phyloP scores from a whole-genome alignment of 257 asterid genomes.

The Solanum infundibuliforme region DNA sequence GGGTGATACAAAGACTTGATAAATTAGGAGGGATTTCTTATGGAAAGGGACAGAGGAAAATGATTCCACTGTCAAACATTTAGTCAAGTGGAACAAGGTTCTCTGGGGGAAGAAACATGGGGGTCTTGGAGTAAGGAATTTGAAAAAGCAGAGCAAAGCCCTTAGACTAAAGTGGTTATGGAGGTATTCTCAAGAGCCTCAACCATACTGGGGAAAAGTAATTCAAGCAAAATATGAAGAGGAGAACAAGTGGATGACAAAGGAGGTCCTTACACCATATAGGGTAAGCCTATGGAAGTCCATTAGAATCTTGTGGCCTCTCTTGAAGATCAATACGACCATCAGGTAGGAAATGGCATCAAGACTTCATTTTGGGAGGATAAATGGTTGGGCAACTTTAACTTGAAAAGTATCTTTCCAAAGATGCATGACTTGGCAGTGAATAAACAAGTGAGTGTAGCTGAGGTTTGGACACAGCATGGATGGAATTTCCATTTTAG shows the following conservation, averaged over 20 bases:
- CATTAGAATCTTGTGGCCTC: background rate
- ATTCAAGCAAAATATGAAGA: background rate
- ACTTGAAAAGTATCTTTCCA: background rate
- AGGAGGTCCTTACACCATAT: background rate
- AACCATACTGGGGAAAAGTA: too few species aligned
- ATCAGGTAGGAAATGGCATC: background rate
- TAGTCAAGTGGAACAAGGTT: background rate
- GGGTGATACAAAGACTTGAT: background rate
- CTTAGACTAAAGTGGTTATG: too few species aligned
- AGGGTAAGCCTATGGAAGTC: background rate
- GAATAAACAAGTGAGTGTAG: background rate
- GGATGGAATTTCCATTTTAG: background rate
- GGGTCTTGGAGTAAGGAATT: too few species aligned
- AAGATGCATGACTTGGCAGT: background rate
- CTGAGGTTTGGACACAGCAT: background rate
- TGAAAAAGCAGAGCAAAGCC: too few species aligned
- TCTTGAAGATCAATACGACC: background rate
- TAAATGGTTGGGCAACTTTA: background rate
- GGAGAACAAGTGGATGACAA: background rate
- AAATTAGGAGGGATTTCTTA: background rate
- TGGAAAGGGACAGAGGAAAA: background rate
- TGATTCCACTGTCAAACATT: background rate
- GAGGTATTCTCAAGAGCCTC: too few species aligned
- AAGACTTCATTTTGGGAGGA: background rate
- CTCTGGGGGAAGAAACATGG: background rate